Evolutionary conservation across 2,329 filamentous ascomycete genomes (phyloP), one percentile per base, ranked within the genome.

Genomic region (Ciborinia camelliae): DNA sequence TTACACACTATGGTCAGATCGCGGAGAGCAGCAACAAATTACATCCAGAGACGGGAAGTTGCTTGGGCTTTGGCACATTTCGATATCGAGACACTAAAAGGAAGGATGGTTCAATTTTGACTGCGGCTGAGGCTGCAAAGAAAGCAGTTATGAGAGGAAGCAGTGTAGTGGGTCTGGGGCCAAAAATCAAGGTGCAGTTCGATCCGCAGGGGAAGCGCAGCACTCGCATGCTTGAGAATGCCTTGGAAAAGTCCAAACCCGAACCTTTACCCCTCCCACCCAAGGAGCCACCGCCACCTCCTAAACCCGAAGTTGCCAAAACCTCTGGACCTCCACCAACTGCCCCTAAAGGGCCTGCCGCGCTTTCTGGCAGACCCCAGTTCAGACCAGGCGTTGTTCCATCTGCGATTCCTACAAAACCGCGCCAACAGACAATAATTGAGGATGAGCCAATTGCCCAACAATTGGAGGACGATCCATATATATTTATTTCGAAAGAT

Each of bases 11-110:
- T 78, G 92, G 92, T 62, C 91, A 97, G 65, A 93, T 99, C 68
- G 89, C 90, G 52, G 90, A 93, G 73, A 90, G 96, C 71, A 92
- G 91, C 73, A 97, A 97, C 74, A 94, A 96, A 76, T 94, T 96
- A 73, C 92, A 99, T 76, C 95, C 95, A 10, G 89, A 93, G 65
- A 98, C 93, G 15, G 95, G 95, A 23, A 95, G 91, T 73, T 96
- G 96, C 74, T 84, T 99, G 15, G 95, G 95, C 15, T 93, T 99
- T 75, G 96, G 91, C 69, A 91, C 92, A 20, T 92, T 99, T 74
- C 88, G 90, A 66, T 99, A 96, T 77, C 88, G 90, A 73, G 94
- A 98, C 75, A 80, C 83, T 2, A 83, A 86, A 79, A 51, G 60
- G 6, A 73, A 70, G 43, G 71, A 69, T 10, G 66, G 51, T 8